Evolutionary conservation across 1,139 yeast species (phyloP), one percentile per base, ranked within the genome.

Genomic region (Magnusiomyces paraingens): DNA sequence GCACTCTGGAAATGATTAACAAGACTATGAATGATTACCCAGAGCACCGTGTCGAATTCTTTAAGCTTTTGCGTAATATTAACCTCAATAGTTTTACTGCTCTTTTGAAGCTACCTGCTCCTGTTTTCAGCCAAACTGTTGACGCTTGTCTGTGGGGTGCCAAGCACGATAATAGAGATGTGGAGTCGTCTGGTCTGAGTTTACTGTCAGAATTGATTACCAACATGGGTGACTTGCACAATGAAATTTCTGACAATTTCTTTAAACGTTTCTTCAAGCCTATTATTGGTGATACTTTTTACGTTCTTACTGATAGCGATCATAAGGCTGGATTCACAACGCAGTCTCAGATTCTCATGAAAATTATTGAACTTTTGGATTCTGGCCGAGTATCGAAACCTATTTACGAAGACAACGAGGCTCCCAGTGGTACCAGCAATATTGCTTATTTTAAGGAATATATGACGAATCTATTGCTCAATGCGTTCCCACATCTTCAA

Each of bases 61-160:
- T 91, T 75, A 87, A 86, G 71, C 77, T 93, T 55, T 78, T 93
- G 66, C 84, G 90, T 63, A 95, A 88, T 57, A 91, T 94, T 66
- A 86, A 94, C 68, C 72, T 83, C 61, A 86, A 86, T 67, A 84
- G 94, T 26, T 94, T 93, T 77, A 80, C 82, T 59, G 96, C 97
- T 0, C 77, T 93, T 63, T 76, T 90, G 59, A 88, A 89, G 71
- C 79, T 93, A 61, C 95, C 97, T 14, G 94, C 95, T 8, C 93
- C 84, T 61, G 95, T 96, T 38, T 91, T 93, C 79, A 90, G 86
- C 69, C 80, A 91, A 56, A 85, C 93, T 56, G 83, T 94, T 60
- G 93, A 89, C 71, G 95, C 98, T 1, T 91, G 96, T 50, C 77
- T 94, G 66, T 93, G 99, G 99, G 98, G 98, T 0, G 88, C 94